phyloP scores from a whole-genome alignment of 2,329 filamentous ascomycete species.

The Fonsecaea multimorphosa region DNA sequence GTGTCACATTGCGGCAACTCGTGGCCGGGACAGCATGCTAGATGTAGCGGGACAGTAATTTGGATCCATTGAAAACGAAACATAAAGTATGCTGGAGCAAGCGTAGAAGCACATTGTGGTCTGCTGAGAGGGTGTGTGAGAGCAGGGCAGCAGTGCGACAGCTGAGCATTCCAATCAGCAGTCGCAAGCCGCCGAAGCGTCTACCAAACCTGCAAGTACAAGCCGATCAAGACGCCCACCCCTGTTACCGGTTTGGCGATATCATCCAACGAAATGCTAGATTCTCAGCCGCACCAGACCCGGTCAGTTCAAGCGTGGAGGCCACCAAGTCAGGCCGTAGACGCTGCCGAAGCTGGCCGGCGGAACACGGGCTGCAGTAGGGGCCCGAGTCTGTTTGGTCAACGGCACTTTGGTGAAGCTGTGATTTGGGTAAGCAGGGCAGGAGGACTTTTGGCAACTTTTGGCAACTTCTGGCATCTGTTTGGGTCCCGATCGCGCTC shows the following conservation, averaged over 20 bases:
- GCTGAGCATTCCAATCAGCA: background rate
- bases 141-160: background rate
- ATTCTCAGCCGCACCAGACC: background rate
- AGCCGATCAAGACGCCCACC: background rate
- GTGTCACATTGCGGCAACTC: conserved; percentile 5
- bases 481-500: background rate
- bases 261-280: conserved; percentile 5
- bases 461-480: too few relatives aligned
- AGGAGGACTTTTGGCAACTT: background rate
- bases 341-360: conserved; percentile 17
- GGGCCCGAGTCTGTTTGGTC: background rate
- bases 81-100: background rate
- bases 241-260: background rate
- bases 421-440: background rate
- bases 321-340: background rate
- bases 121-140: background rate
- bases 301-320: background rate
- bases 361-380: background rate
- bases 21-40: conserved; percentile 3
- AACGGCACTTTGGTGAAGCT: background rate
- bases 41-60: background rate
- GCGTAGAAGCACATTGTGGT: background rate
- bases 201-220: background rate
- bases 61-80: background rate
- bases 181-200: too few relatives aligned